These are phyloP conservation scores for Flaveria brownii DNA, from an alignment of 129 eudicot species.

Conservation along the genomic window DNA sequence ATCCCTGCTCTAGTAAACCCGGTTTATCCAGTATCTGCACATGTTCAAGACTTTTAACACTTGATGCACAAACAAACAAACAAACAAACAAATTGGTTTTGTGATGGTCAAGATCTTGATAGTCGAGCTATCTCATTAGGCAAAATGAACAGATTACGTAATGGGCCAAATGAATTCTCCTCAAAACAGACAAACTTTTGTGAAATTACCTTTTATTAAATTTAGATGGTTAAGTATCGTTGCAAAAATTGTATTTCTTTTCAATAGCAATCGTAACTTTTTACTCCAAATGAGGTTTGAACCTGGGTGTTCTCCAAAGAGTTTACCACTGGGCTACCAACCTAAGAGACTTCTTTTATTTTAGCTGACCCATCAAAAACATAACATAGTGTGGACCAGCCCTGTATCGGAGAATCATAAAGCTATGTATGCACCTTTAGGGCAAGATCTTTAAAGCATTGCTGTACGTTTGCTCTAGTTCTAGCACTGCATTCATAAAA, in stretches of 20 bases:
- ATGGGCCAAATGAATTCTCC: background rate
- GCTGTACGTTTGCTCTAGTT: slow-evolving; percentile 79
- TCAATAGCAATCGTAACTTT: background rate
- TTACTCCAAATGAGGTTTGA: too few relatives aligned
- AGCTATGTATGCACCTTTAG: slow-evolving; percentile 49
- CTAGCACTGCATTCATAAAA: slow-evolving; percentile 89
- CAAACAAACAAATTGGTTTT: background rate
- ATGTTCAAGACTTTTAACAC: background rate
- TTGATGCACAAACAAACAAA: background rate
- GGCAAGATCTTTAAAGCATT: slow-evolving; percentile 74
- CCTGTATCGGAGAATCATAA: background rate
- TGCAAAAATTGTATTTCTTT: background rate
- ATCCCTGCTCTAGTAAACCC: slow-evolving; percentile 72
- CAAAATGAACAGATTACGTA: background rate
- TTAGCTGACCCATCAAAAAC: background rate
- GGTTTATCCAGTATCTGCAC: slow-evolving; percentile 76
- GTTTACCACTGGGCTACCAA: too few relatives aligned
- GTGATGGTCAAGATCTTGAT: background rate
- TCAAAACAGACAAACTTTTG: background rate
- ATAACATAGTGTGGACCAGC: background rate
- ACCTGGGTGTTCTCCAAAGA: too few relatives aligned
- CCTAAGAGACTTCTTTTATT: background rate
- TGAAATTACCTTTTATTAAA: too few relatives aligned
- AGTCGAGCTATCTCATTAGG: background rate
- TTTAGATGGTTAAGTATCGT: too few relatives aligned